phyloP scores from a whole-genome alignment of 129 eudicot genomes.

The Kitagawia praeruptora region DNA sequence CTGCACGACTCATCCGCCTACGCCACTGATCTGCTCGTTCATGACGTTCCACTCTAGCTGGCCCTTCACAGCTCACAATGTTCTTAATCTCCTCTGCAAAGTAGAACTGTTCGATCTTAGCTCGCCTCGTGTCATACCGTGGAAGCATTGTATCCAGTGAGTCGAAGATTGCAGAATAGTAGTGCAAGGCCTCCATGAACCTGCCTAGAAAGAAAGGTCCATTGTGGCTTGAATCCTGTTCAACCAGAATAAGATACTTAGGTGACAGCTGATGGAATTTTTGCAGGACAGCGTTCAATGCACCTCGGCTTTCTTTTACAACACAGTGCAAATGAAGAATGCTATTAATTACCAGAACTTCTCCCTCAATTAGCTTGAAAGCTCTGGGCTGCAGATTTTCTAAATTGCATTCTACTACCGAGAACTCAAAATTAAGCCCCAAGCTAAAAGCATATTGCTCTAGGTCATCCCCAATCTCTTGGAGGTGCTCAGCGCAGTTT shows the following conservation, averaged over 20 bases:
- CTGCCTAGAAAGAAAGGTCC: slow-evolving; percentile 13
- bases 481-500: slow-evolving; percentile 18
- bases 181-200: slow-evolving; percentile 16
- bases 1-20: slow-evolving; percentile 14
- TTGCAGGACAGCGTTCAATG: slow-evolving; percentile 37
- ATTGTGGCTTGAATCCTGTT: slow-evolving; percentile 11
- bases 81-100: slow-evolving; percentile 12
- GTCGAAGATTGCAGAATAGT: slow-evolving; percentile 13
- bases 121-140: slow-evolving; percentile 13
- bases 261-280: slow-evolving; percentile 39
- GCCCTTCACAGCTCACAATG: slow-evolving; percentile 13
- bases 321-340: slow-evolving; percentile 39
- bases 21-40: slow-evolving; percentile 14
- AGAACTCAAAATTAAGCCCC: slow-evolving; percentile 29
- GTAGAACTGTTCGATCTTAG: slow-evolving; percentile 9
- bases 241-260: slow-evolving; percentile 14
- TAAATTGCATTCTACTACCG: slow-evolving; percentile 32
- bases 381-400: slow-evolving; percentile 32
- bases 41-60: slow-evolving; percentile 13
- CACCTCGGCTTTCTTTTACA: slow-evolving; percentile 55
- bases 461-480: slow-evolving; percentile 31
- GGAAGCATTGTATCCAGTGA: slow-evolving; percentile 11
- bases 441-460: slow-evolving; percentile 27
- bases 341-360: slow-evolving; percentile 40
- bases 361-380: slow-evolving; percentile 25